Base-by-base conservation (phyloP, 176 grass and related monocot genomes). In the Juncus effusus region DNA sequence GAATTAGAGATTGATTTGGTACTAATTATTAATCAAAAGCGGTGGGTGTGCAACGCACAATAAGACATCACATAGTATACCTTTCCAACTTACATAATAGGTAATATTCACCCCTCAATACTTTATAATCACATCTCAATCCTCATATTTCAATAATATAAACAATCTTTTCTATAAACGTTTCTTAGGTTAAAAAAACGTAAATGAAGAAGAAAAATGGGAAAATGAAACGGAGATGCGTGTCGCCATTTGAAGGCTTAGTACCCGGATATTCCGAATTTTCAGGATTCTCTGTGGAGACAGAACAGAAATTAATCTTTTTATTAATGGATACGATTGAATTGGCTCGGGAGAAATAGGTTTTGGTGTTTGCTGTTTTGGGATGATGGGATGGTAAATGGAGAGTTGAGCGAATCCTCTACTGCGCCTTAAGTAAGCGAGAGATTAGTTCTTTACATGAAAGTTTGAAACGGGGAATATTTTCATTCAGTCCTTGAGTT, bases 331-430 rank as follows among this genome's bases (percentile, higher is more conserved):
- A 13, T 38, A 35, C 13, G 7, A 8, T 2, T 45, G 41, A 64
- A 6, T 8, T 16, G 13, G 0, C 15, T 38, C 35, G 41, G 2
- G 14, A 1, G 42, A 45, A 14, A 41, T 13, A 7, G 61, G 14
- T 6, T 41, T 64, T 42, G 13, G 2, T 64, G 61, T 44, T 64
- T 44, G 61, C 39, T 64, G 61, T 64, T 45, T 64, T 42, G 39
- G 38, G 61, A 41, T 39, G 60, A 40, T 36, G 19, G 59, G 10
- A 12, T 12, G 36, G 59, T 62, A 62, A 61, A 61, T 40, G 59
- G 9, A 61, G 58, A 60, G 58, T 60, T 40, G 9, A 63, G 60
- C 60, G 40, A 41, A 63, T 63, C 60, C 40, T 47, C 44, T 63
- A 42, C 12, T 42, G 13, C 38, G 14, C 10, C 2, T 64, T 44